Evolutionary conservation across 2,329 filamentous ascomycete species (phyloP), one percentile per base, ranked within the genome.

Genomic region (Fusarium guadeloupense): DNA sequence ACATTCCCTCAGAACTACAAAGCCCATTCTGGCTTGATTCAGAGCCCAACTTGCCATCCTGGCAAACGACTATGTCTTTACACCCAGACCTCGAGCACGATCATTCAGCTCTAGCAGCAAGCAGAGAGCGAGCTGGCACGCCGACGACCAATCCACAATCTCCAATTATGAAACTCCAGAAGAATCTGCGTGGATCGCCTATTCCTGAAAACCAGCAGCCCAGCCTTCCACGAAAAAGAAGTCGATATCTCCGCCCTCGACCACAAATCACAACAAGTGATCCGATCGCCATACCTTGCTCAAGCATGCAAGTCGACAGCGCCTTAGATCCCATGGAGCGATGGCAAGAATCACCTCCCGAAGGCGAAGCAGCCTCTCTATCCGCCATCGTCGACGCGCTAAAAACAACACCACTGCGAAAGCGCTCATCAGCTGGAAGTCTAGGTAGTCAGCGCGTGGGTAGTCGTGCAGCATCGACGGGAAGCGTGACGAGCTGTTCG

Each of bases 281-380:
- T 9, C 59, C 59, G 2, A 60, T 63, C 7, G 16, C 33, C 3
- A 63, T 63, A 39, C 54, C 54, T 4, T 35, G 41, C 1, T 7
- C 51, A 0, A 63, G 8, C 1, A 20, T 21, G 0, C 35, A 23
- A 6, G 28, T 41, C 3, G 60, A 61, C 12, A 31, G 16, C n/a
- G 34, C 38, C 2, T 20, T 53, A 2, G 54, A 66, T 25, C 66
- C 66, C 0, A 67, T 68, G 66, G 54, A 69, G 8, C 38, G 66
- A 38, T 68, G 66, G 66, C 66, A 59, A n/a, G 63, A 68, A 8
- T 68, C 66, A 9, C 66, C 66, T 0, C 66, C 66, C 0, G 66
- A 68, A 35, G 60, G 40, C 5, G 66, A 68, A 35, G 51, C 66
- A 28, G 66, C 66, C 9, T 68, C 66, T 0, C 30, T 68, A 13